Evolutionary conservation across 306 rosid species (phyloP).

Genomic region (Coriaria nepalensis): DNA sequence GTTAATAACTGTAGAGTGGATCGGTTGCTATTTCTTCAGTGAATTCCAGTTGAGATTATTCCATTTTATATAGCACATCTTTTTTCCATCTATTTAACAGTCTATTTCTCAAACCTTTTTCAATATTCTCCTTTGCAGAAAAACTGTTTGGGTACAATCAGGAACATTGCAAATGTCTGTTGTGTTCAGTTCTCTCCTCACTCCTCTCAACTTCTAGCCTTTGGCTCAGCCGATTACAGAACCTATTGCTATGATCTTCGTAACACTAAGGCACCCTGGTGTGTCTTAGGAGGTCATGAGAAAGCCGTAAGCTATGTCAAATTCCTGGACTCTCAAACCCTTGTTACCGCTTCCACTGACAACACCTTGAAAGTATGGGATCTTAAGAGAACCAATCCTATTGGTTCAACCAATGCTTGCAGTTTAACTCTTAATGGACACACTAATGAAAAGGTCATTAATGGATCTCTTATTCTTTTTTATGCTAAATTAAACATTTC

Average conservation of each 20-base stretch:
- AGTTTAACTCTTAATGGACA: slow-evolving; percentile 70
- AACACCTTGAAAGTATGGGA: slow-evolving; percentile 88
- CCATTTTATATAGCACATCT: background rate
- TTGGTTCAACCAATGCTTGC: slow-evolving; percentile 60
- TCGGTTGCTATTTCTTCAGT: too few species aligned
- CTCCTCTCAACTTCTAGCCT: slow-evolving; percentile 66
- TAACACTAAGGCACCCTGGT: slow-evolving; percentile 76
- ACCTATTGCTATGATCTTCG: slow-evolving; percentile 93
- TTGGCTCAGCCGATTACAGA: slow-evolving; percentile 73
- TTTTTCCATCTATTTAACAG: slow-evolving; percentile 9
- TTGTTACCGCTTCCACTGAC: slow-evolving; percentile 90
- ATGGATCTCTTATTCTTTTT: background rate
- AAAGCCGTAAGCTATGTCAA: slow-evolving; percentile 67
- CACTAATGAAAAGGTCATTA: slow-evolving; percentile 73
- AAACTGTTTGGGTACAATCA: slow-evolving; percentile 59
- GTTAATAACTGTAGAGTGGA: too few species aligned
- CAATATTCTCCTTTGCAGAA: slow-evolving; percentile 37
- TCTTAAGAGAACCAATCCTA: slow-evolving; percentile 52
- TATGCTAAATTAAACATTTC: background rate
- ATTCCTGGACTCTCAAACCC: slow-evolving; percentile 71
- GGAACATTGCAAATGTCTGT: slow-evolving; percentile 77
- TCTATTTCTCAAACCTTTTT: slow-evolving; percentile 15
- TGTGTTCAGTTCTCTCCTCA: slow-evolving; percentile 89
- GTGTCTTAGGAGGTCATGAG: slow-evolving; percentile 63
- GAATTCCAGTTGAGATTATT: too few species aligned